Conservation (phyloP, 208 protist species). For the Trypanosoma brucei region DNA sequence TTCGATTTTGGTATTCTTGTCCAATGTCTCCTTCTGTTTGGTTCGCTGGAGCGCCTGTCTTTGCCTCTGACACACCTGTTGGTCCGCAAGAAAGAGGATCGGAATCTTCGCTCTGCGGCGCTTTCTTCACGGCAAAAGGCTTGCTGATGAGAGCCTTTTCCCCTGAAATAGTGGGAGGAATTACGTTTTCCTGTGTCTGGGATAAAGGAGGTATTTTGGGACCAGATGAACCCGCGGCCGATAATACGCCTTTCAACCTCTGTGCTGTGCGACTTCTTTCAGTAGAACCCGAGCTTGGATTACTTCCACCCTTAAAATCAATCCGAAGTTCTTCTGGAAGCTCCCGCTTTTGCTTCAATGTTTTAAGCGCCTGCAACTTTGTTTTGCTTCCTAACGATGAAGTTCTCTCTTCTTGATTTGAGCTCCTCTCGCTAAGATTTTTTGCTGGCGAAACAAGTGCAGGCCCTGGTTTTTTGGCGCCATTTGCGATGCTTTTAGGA, state of each 20-base stretch:
- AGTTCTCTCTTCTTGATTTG: conserved; percentile 2
- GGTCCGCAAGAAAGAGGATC: too few relatives aligned
- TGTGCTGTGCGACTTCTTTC: background rate
- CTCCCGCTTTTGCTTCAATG: conserved; percentile 31
- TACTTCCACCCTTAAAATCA: conserved; percentile 4
- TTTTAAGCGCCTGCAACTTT: conserved; percentile 27
- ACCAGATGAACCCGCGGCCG: background rate
- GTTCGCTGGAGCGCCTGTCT: background rate
- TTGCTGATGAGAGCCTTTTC: background rate
- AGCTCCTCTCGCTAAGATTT: conserved; percentile 5
- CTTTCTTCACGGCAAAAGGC: background rate
- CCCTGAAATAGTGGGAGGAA: conserved; percentile 1
- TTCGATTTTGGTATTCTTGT: conserved; percentile 24
- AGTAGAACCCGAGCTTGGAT: conserved; percentile 11
- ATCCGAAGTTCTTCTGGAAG: conserved; percentile 25
- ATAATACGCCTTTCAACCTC: background rate
- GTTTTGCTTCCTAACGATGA: conserved; percentile 3
- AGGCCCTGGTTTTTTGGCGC: conserved; percentile 8
- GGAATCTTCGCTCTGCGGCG: too few relatives aligned
- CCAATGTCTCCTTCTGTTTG: background rate
- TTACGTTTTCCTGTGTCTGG: conserved; percentile 1
- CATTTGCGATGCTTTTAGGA: conserved; percentile 28
- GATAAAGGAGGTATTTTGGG: background rate
- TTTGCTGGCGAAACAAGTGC: background rate
- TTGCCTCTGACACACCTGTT: too few relatives aligned